Base-by-base conservation (phyloP, 2,329 filamentous ascomycete genomes). In the Colletotrichum eremochloae region DNA sequence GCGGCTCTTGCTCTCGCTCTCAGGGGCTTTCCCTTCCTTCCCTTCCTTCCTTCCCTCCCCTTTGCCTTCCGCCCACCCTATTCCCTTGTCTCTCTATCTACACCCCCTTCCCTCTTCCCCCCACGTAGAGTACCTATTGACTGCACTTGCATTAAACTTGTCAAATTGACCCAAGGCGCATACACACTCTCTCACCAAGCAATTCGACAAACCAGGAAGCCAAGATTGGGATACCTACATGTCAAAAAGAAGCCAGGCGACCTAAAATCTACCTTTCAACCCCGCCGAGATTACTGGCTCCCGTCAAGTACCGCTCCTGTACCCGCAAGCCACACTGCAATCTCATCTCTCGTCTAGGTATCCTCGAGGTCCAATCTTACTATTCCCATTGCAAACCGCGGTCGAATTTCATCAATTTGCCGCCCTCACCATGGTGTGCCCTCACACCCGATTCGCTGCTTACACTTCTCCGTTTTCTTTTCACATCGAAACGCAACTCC, bases 321-420 rank as follows among this genome's bases (percentile, higher is more conserved):
- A 63, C 52, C 68, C 52, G 42, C 29, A 52, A 33, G 12, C 68
- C 42, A 44, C 64, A 42, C 57, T 50, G 56, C 65, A 68, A 72
- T 72, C 65, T 53, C 56, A 31, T 42, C 36, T 18, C 12, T 40
- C n/a, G 20, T 50, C 56, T 46, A 46, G 8, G 20, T 20, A 46
- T 46, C 46, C 60, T 40, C 60, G 63, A 60, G 36, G 65, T 60
- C 65, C 66, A 72, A 69, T 72, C 46, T 72, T 64, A 56, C 55
- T 63, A 60, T 36, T 53, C 58, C 46, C 58, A 38, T 53, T 52
- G 40, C 50, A 50, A 58, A 55, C 67, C 61, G 52, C 8, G 18
- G 42, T 55, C 60, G 63, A 20, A 55, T 42, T 60, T 65, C 66
- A 56, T 69, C 33, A 70, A 70, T 57, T 40, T 70, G 70, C 44